Conservation (phyloP, 1,139 yeast genomes). For the Yamadazyma oceani region DNA sequence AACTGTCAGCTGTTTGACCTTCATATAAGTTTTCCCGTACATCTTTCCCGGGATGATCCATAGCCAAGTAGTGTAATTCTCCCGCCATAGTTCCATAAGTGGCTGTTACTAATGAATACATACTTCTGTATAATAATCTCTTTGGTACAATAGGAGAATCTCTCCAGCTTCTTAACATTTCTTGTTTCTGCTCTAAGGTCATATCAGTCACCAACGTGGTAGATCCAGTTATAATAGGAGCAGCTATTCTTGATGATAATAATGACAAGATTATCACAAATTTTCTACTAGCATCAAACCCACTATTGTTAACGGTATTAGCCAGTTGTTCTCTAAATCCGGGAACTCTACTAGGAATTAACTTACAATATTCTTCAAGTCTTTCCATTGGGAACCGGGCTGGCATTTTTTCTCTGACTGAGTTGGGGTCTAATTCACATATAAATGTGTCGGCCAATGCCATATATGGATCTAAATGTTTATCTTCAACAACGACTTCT, state of each 20-base stretch:
- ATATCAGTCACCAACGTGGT: conserved; percentile 38
- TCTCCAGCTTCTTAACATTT: conserved; percentile 36
- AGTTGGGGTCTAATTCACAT: conserved; percentile 33
- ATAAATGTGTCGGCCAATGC: conserved; percentile 38
- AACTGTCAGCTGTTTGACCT: conserved; percentile 25
- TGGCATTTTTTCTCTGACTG: conserved; percentile 27
- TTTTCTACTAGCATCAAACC: conserved; percentile 19
- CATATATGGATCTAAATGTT: conserved; percentile 13
- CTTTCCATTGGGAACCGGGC: conserved; percentile 28
- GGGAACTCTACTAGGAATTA: conserved; percentile 34
- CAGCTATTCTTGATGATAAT: conserved; percentile 33
- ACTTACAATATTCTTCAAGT: conserved; percentile 33
- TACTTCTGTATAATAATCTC: conserved; percentile 30
- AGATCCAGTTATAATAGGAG: conserved; percentile 38
- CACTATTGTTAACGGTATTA: conserved; percentile 17
- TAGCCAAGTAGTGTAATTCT: conserved; percentile 35
- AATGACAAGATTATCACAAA: conserved; percentile 27
- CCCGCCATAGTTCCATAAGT: conserved; percentile 27
- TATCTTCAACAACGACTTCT: conserved; percentile 7
- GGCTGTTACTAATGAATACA: conserved; percentile 24
- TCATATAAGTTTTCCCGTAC: conserved; percentile 29
- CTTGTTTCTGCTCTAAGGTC: conserved; percentile 31
- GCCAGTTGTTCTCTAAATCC: conserved; percentile 24
- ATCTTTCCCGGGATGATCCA: conserved; percentile 37
- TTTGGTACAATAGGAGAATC: conserved; percentile 34